These are phyloP conservation scores for Venturia oleaginea DNA, from an alignment of 2,329 filamentous ascomycete genomes.

Conservation along the genomic window DNA sequence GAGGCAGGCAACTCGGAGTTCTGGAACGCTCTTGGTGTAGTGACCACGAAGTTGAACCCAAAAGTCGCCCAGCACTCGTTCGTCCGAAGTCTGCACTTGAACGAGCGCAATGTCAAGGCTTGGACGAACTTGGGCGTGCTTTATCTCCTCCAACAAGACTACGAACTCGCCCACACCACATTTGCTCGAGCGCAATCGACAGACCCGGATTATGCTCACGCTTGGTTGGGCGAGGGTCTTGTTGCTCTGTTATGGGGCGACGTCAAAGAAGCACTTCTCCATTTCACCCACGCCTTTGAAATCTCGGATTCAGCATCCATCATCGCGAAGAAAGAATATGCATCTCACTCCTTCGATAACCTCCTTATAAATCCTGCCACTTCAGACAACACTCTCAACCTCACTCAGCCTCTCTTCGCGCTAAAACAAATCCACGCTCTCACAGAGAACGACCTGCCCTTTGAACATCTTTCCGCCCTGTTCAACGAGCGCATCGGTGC, in stretches of 20 bases:
- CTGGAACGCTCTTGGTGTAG: conserved; percentile 92
- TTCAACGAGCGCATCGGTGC: conserved; percentile 75
- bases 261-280: conserved; percentile 63
- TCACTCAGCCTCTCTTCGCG: conserved; percentile 81
- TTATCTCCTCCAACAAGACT: conserved; percentile 75
- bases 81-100: conserved; percentile 82
- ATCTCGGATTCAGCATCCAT: conserved; percentile 71
- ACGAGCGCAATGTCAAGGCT: conserved; percentile 71
- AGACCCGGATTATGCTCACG: conserved; percentile 86
- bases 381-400: conserved; percentile 33
- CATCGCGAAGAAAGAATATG: conserved; percentile 68
- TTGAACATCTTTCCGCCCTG: conserved; percentile 68
- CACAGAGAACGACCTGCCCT: conserved; percentile 59
- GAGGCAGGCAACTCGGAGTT: conserved; percentile 93
- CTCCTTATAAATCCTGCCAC: conserved; percentile 50
- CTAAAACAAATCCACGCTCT: conserved; percentile 72
- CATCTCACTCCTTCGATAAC: conserved; percentile 73
- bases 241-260: conserved; percentile 72
- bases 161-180: conserved; percentile 76
- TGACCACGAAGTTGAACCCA: conserved; percentile 76
- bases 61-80: conserved; percentile 89
- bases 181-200: conserved; percentile 88
- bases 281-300: conserved; percentile 92
- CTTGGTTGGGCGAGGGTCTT: conserved; percentile 89
- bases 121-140: conserved; percentile 91